These are phyloP conservation scores for Vitis rotundifolia DNA, from an alignment of 164 flowering plant species.

Conservation along the genomic window DNA sequence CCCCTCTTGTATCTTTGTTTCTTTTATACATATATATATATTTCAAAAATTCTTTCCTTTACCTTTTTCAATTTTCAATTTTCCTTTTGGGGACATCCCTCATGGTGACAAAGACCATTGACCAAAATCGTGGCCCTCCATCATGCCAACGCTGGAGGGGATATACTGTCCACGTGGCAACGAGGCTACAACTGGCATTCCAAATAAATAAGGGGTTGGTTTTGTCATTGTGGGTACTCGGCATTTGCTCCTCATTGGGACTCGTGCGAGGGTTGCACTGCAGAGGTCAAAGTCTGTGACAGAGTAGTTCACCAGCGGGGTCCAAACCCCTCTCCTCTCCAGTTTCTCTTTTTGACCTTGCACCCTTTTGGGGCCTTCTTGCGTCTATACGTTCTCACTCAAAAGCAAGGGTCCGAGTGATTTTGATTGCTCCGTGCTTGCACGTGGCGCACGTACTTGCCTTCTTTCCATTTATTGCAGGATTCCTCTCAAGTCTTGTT, in stretches of 20 bases:
- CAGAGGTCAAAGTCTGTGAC: background rate
- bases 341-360: conserved; percentile 16
- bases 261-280: background rate
- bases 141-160: background rate
- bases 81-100: too few relatives aligned
- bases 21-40: too few relatives aligned
- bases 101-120: background rate
- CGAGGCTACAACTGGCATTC: background rate
- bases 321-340: background rate
- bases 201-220: background rate
- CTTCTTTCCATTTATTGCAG: background rate
- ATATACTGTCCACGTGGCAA: background rate
- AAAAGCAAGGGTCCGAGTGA: conserved; percentile 6
- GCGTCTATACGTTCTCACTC: conserved; percentile 13
- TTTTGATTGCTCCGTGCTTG: too few relatives aligned
- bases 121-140: background rate
- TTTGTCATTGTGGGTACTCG: background rate
- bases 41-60: too few relatives aligned
- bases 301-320: too few relatives aligned
- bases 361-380: conserved; percentile 20
- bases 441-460: background rate
- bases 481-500: too few relatives aligned
- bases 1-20: background rate
- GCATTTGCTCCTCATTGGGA: background rate
- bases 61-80: too few relatives aligned